phyloP scores from a whole-genome alignment of 2,329 filamentous ascomycete genomes.

The Ceratocystis cubensis region DNA sequence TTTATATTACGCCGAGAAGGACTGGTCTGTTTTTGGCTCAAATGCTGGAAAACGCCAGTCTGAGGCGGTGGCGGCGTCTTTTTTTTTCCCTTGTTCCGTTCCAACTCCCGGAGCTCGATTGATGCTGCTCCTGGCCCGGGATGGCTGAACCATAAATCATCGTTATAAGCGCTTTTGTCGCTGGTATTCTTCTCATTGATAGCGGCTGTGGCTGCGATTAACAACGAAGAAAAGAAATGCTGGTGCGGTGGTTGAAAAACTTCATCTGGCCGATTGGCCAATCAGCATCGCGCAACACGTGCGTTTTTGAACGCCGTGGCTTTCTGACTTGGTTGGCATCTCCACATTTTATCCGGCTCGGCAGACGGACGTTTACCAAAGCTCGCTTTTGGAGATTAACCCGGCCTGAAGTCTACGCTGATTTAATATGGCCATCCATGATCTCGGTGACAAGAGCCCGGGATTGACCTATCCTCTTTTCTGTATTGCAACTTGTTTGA shows the following conservation, averaged over 20 bases:
- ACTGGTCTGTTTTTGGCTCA: neutral
- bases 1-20: neutral
- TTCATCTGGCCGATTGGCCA: constrained; percentile 5
- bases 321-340: neutral
- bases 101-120: neutral
- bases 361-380: neutral
- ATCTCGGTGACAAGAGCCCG: neutral
- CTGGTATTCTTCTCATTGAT: neutral
- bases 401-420: neutral
- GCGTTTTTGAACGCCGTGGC: constrained; percentile 2
- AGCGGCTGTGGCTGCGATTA: neutral
- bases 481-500: neutral
- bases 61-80: neutral
- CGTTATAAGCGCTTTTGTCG: neutral
- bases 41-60: neutral
- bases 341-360: constrained; percentile 3
- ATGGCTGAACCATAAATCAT: neutral
- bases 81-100: neutral
- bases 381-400: no score
- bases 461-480: neutral
- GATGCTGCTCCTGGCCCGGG: neutral
- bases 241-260: constrained; percentile 5
- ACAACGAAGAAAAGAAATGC: neutral
- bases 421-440: neutral
- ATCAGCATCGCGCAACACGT: neutral